Conservation (phyloP, 2,329 filamentous ascomycete genomes). For the Cladosporium sp. region DNA sequence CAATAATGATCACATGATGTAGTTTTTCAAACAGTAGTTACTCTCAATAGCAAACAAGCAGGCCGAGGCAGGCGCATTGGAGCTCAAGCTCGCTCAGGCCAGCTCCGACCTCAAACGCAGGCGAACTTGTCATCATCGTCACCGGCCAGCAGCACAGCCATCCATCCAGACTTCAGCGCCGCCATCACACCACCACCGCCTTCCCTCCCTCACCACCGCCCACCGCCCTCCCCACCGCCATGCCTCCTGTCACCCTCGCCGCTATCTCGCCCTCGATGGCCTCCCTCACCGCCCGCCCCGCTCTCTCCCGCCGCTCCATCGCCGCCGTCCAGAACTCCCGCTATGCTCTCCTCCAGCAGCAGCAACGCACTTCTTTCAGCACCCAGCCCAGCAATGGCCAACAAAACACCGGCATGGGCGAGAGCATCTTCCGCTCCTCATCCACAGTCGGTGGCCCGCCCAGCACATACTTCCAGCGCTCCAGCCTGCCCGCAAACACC, state of each 20-base stretch:
- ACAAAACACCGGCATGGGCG: constrained; percentile 19
- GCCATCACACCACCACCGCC: constrained; percentile 3
- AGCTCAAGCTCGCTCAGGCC: neutral
- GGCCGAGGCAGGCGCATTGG: neutral
- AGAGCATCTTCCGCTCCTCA: constrained; percentile 37
- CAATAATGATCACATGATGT: neutral
- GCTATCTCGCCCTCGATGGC: constrained; percentile 25
- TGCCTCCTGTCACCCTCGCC: constrained; percentile 9
- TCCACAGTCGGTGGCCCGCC: constrained; percentile 32
- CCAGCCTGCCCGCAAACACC: constrained; percentile 82
- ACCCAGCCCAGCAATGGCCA: constrained; percentile 18
- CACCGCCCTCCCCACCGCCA: neutral
- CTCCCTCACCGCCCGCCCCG: constrained; percentile 36
- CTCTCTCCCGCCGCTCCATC: constrained; percentile 35
- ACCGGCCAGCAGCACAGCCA: neutral
- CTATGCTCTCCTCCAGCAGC: constrained; percentile 29
- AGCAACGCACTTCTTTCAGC: constrained; percentile 29
- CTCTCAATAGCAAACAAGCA: no score
- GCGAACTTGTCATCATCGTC: constrained; percentile 14
- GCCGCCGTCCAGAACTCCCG: constrained; percentile 36
- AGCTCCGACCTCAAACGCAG: neutral
- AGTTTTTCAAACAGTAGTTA: no score
- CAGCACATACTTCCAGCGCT: constrained; percentile 45
- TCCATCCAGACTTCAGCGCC: constrained; percentile 6
- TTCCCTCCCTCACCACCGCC: neutral